Percentiles rank a stretch among this genome's conserved stretches.
Evolutionary conservation across 371 early-diverging fungal species (phyloP).

Genomic region (Actinomucor elegans): DNA sequence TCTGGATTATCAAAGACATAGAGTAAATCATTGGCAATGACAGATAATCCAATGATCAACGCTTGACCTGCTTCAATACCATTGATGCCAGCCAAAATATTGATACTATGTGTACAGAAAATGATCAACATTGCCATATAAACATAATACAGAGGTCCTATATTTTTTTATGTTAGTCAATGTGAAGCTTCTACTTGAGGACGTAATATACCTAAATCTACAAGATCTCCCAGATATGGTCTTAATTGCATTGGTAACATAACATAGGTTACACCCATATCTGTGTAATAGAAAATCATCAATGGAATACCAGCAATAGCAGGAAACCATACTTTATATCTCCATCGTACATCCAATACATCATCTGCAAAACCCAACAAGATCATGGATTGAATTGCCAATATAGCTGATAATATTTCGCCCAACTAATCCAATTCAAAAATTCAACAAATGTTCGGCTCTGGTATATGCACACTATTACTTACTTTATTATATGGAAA

Average conservation of each 20-base stretch:
- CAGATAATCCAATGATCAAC: constrained; percentile 84
- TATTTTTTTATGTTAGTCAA: too few relatives aligned
- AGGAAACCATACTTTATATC: constrained; percentile 95
- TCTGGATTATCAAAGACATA: constrained; percentile 56
- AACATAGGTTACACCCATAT: constrained; percentile 85
- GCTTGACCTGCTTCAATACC: constrained; percentile 96
- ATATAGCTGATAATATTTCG: constrained; percentile 83
- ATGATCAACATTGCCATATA: constrained; percentile 88
- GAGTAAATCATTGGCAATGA: constrained; percentile 77
- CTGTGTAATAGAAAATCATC: constrained; percentile 91
- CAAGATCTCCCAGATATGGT: constrained; percentile 62
- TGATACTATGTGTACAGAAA: constrained; percentile 97
- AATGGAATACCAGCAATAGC: constrained; percentile 92
- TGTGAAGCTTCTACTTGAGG: neutral
- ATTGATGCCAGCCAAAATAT: constrained; percentile 98
- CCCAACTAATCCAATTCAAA: constrained; percentile 63
- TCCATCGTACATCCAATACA: constrained; percentile 94
- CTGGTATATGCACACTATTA: too few relatives aligned
- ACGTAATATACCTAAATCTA: constrained; percentile 76
- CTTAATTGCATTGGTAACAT: constrained; percentile 85
- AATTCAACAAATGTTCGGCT: too few relatives aligned
- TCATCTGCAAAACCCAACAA: constrained; percentile 98
- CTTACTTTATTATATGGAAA: constrained; percentile 75
- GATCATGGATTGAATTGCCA: constrained; percentile 92
- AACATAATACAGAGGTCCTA: constrained; percentile 88